Percentiles rank a stretch among this genome's conserved stretches.
These are phyloP conservation scores for Isochrysis galbana DNA, from an alignment of 78 protist genomes.

Conservation along the genomic window DNA sequence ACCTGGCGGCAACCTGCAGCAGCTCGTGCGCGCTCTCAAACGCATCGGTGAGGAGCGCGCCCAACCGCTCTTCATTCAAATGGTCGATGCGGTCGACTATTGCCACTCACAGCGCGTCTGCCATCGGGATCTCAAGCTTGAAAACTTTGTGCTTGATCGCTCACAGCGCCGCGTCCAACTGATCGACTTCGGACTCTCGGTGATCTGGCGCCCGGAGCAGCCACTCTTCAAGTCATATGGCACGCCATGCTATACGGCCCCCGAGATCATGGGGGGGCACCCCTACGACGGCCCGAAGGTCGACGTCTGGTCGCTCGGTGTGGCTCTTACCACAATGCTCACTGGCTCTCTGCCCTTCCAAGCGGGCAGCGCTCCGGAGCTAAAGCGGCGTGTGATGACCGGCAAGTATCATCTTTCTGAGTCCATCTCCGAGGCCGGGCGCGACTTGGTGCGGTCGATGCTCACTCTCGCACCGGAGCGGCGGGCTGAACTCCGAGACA, in stretches of 20 bases:
- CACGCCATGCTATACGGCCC: slow-evolving; percentile 13
- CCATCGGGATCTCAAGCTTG: slow-evolving; percentile 60
- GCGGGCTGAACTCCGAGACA: neutral
- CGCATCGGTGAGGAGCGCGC: slow-evolving; percentile 41
- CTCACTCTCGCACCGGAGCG: neutral
- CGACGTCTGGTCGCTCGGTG: slow-evolving; percentile 58
- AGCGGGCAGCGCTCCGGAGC: neutral
- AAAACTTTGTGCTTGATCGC: slow-evolving; percentile 26
- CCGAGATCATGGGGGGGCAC: neutral
- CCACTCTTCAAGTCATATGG: neutral
- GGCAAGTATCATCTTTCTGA: neutral
- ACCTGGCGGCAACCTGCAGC: slow-evolving; percentile 33
- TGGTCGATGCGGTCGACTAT: slow-evolving; percentile 28
- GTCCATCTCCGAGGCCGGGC: neutral
- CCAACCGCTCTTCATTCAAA: slow-evolving; percentile 14
- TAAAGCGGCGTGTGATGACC: neutral
- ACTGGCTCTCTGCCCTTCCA: slow-evolving; percentile 45
- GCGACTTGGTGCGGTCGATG: neutral
- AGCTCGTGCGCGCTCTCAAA: neutral
- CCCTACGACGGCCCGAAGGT: neutral
- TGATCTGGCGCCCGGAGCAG: neutral
- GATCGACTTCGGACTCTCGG: neutral
- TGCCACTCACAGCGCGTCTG: slow-evolving; percentile 38
- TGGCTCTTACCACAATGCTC: slow-evolving; percentile 5
- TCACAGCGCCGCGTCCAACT: neutral